Evolutionary conservation across 306 rosid genomes (phyloP).

Genomic region (Morella rubra): DNA sequence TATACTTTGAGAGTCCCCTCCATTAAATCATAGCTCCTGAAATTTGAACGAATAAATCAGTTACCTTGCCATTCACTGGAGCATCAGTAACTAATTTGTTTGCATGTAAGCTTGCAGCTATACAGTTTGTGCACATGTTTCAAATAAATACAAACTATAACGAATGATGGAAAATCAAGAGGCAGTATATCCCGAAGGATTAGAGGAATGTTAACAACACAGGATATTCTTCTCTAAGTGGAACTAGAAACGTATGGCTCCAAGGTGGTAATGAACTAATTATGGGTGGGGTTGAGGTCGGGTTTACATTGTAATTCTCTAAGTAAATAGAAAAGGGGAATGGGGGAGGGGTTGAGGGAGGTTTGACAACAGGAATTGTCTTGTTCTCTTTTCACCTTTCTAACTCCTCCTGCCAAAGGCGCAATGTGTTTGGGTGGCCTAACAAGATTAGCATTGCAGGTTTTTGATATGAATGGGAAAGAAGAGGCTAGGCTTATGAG

Average conservation of each 20-base stretch:
- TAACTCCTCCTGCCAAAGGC: too few species aligned
- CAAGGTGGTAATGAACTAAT: background rate
- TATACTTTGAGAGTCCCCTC: constrained; percentile 77
- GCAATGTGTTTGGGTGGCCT: too few species aligned
- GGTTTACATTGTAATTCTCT: background rate
- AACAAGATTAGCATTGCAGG: too few species aligned
- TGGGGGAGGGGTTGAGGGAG: background rate
- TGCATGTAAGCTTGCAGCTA: constrained; percentile 18
- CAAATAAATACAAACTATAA: background rate
- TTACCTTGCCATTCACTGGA: constrained; percentile 15
- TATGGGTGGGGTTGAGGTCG: background rate
- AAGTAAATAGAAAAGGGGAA: background rate
- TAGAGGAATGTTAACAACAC: background rate
- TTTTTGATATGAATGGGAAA: too few species aligned
- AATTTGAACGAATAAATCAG: constrained; percentile 22
- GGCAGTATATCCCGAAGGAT: background rate
- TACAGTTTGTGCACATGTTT: background rate
- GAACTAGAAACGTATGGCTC: background rate
- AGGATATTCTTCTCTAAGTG: background rate
- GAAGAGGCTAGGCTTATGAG: too few species aligned
- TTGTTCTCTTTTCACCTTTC: too few species aligned
- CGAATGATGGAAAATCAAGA: background rate
- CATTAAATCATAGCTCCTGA: constrained; percentile 96
- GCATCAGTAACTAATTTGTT: constrained; percentile 19
- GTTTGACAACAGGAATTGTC: too few species aligned